A percentile compares a stretch with the other conserved stretches of the same genome.
Conservation (phyloP, 805 yeast genomes). For the Blastobotrys americana region DNA sequence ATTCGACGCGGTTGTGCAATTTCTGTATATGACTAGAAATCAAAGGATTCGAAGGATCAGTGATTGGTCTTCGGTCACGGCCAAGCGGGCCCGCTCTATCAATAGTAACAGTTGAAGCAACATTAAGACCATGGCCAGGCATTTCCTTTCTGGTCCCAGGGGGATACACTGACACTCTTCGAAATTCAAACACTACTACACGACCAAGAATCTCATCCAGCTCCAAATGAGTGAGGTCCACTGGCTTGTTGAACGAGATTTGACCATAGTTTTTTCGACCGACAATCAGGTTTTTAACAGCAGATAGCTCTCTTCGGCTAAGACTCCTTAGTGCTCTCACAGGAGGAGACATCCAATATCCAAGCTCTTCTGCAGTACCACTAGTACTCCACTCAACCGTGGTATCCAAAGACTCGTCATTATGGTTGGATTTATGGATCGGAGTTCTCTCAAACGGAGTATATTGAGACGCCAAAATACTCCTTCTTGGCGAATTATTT, state of each 20-base stretch:
- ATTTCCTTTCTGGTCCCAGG: slow-evolving; percentile 49
- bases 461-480: slow-evolving; percentile 1
- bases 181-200: slow-evolving; percentile 52
- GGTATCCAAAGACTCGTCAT: neutral
- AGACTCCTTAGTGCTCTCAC: slow-evolving; percentile 50
- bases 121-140: slow-evolving; percentile 69
- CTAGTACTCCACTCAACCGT: too few species aligned
- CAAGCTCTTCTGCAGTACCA: slow-evolving; percentile 32
- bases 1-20: slow-evolving; percentile 40
- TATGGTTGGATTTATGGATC: neutral
- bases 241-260: slow-evolving; percentile 63
- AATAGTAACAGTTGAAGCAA: slow-evolving; percentile 62
- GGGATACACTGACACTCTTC: slow-evolving; percentile 63
- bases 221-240: slow-evolving; percentile 63
- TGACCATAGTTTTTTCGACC: slow-evolving; percentile 70
- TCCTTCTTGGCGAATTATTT: neutral
- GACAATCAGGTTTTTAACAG: slow-evolving; percentile 54
- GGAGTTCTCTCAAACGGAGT: slow-evolving; percentile 2
- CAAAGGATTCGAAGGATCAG: slow-evolving; percentile 65
- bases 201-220: slow-evolving; percentile 58
- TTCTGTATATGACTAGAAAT: slow-evolving; percentile 38
- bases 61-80: slow-evolving; percentile 53
- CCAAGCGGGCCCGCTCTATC: slow-evolving; percentile 72
- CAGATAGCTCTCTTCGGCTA: slow-evolving; percentile 50
- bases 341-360: slow-evolving; percentile 76